Evolutionary conservation across 2,329 filamentous ascomycete species (phyloP).

Genomic region (Diaporthe sp.): DNA sequence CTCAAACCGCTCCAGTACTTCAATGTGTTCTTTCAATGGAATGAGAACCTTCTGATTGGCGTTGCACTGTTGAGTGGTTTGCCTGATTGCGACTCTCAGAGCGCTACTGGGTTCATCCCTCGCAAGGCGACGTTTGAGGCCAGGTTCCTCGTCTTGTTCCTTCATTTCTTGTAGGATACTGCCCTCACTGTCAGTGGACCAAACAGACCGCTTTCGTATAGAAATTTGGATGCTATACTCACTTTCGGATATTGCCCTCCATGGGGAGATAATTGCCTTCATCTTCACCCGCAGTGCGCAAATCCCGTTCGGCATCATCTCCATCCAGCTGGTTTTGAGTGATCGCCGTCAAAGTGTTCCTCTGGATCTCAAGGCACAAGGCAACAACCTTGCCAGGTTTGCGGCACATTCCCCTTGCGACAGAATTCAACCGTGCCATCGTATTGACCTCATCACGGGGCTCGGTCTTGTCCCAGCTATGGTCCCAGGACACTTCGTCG

Average conservation of each 20-base stretch:
- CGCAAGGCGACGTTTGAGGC: not conserved
- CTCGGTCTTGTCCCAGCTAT: not conserved
- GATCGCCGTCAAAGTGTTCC: not conserved
- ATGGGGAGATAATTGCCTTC: not conserved
- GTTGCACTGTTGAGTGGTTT: not conserved
- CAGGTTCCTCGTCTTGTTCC: not conserved
- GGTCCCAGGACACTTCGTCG: not conserved
- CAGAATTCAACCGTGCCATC: not conserved
- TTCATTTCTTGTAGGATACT: not conserved
- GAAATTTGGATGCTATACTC: not conserved
- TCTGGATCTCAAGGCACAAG: not conserved
- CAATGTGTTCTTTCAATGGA: not conserved
- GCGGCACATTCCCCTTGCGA: not conserved
- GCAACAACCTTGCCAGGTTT: not conserved
- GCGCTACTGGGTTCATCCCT: not conserved
- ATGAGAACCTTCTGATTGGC: not conserved
- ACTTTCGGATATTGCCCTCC: not conserved
- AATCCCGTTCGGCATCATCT: not conserved
- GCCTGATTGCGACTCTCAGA: not conserved
- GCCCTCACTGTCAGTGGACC: not conserved
- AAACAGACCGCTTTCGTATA: not conserved
- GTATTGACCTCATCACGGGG: not conserved
- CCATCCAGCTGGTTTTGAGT: not conserved
- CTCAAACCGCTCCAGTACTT: not conserved
- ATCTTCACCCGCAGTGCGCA: not conserved